phyloP scores from a whole-genome alignment of 192 early-diverging fungal genomes.

The Rhizophagus sp. region DNA sequence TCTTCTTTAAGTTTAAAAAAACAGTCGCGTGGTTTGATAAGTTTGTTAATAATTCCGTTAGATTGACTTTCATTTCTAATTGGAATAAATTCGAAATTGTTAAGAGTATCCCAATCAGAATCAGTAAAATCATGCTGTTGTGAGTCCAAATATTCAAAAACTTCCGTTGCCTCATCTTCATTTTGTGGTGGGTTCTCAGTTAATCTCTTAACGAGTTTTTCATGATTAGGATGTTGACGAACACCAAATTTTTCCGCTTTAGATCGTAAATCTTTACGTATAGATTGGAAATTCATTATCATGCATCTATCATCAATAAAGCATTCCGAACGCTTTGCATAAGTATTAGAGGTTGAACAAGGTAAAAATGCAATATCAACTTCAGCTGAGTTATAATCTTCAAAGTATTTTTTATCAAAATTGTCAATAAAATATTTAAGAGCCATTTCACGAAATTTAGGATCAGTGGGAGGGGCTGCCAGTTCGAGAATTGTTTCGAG shows the following conservation, averaged over 20 bases:
- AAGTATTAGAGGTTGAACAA: conserved; percentile 33
- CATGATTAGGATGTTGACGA: conserved; percentile 53
- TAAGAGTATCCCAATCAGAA: conserved; percentile 56
- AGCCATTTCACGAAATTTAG: conserved; percentile 48
- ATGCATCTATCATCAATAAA: conserved; percentile 59
- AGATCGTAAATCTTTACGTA: conserved; percentile 53
- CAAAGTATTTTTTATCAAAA: conserved; percentile 55
- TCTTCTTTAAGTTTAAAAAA: conserved; percentile 9
- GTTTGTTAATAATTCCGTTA: background rate
- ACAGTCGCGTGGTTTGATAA: background rate
- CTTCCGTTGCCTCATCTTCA: conserved; percentile 43
- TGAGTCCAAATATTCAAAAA: conserved; percentile 70
- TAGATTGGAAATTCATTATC: conserved; percentile 67
- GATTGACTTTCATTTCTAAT: conserved; percentile 24
- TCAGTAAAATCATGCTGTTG: conserved; percentile 59
- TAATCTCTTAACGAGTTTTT: conserved; percentile 42
- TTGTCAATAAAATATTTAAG: conserved; percentile 75
- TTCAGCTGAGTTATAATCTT: conserved; percentile 45
- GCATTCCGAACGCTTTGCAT: conserved; percentile 62
- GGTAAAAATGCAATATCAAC: conserved; percentile 68
- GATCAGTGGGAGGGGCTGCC: conserved; percentile 37
- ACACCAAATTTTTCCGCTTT: conserved; percentile 68
- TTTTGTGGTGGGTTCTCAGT: conserved; percentile 31
- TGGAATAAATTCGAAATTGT: conserved; percentile 64
- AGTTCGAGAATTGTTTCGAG: conserved; percentile 40